Evolutionary conservation across 2,329 filamentous ascomycete species (phyloP).

Genomic region (Amauroascus niger): DNA sequence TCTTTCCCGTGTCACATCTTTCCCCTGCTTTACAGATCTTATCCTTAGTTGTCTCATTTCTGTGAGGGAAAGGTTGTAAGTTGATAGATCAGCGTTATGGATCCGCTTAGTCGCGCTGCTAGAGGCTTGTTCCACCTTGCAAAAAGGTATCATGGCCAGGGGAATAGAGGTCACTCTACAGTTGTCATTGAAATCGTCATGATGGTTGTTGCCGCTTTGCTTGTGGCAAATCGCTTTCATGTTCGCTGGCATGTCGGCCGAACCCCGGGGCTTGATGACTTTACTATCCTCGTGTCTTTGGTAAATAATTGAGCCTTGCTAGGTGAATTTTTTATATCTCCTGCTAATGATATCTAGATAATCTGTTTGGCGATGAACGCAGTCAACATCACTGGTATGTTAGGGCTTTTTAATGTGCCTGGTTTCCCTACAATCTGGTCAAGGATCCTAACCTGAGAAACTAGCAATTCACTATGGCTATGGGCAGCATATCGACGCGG

Average conservation of each 20-base stretch:
- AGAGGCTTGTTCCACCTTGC: neutral
- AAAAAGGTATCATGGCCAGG: conserved; percentile 13
- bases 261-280: conserved; percentile 23
- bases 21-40: neutral
- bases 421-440: neutral
- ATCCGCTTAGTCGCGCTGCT: neutral
- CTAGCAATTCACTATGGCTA: conserved; percentile 25
- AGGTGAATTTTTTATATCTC: neutral
- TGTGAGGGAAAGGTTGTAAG: no score
- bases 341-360: conserved; percentile 15
- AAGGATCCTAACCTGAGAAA: neutral
- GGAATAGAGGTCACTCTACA: conserved; percentile 19
- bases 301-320: conserved; percentile 12
- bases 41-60: no score
- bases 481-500: conserved; percentile 19
- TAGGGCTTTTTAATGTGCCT: neutral
- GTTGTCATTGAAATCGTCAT: conserved; percentile 22
- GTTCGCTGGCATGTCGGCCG: conserved; percentile 20
- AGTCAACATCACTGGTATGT: conserved; percentile 21
- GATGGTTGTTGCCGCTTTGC: conserved; percentile 18
- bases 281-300: conserved; percentile 22
- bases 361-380: conserved; percentile 23
- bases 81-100: neutral
- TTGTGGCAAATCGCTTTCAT: conserved; percentile 23
- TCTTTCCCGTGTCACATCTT: neutral